Base-by-base conservation (phyloP, 2,329 filamentous ascomycete species). In the Alternaria hordeiaustralica region DNA sequence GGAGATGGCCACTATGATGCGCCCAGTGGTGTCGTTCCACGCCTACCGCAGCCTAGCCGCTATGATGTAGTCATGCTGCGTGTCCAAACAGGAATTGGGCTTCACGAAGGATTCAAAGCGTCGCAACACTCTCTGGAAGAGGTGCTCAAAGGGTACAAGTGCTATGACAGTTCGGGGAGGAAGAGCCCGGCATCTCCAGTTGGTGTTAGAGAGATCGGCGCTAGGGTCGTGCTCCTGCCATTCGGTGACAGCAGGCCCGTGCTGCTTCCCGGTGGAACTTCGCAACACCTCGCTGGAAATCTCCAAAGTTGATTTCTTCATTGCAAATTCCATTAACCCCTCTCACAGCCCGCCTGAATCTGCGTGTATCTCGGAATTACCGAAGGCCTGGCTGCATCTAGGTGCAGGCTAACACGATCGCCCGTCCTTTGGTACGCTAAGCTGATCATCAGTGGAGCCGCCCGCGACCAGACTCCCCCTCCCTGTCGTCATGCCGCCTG, bases 401-500 rank as follows among this genome's bases (percentile, higher is more conserved):
- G 61, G 49, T 54, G 47, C 45, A 57, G 55, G 46, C 53, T 20
- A 20, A 30, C 58, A 30, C 15, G 57, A 58, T 63, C 60, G 45
- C 59, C 51, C 50, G 30, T 43, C 8, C 28, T 55, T 55, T 55
- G 65, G 65, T 50, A 64, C 63, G 63, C 68, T 66, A 69, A 57
- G 55, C 50, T 55, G 70, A 72, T 71, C 65, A 60, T 46, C 60
- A 69, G 67, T 64, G 70, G 69, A 71, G 63, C 64, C 63, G 53
- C 51, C 65, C 50, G 58, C 60, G 30, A 61, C 54, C 43, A 60
- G 23, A 36, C 41, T 28, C 30, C 54, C 60, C 65, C 54, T 64
- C 61, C 53, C 65, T 65, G 63, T 74, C 72, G 72, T 73, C 72
- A 74, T 73, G 59, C 62, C 66, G 62, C 53, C 46, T 36, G 53